Base-by-base conservation (phyloP, 2,329 filamentous ascomycete genomes). In the Dactylellina cionopaga region DNA sequence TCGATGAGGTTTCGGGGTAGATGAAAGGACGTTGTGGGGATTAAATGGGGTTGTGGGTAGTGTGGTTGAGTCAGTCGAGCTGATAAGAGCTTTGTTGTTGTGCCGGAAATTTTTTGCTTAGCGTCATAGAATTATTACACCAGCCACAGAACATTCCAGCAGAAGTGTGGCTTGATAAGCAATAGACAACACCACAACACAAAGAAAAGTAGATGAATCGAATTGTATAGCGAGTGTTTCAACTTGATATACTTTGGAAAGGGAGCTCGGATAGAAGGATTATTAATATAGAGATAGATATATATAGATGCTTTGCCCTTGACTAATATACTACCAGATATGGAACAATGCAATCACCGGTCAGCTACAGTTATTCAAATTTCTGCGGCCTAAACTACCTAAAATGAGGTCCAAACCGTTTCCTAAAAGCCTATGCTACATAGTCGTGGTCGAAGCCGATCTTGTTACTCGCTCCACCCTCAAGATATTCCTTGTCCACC, bases 41-140 rank as follows among this genome's bases (percentile, higher is more conserved):
- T 22, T 55, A 13, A 41, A 55, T 56, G 37, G 27, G 17, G 33
- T 51, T 24, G 19, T 41, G 49, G 22, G 25, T 39, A 35, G 19
- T 19, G 60, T 25, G 51, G 59, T 72, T 72, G 68, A 72, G 68
- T 72, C 68, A 72, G 41, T 65, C 35, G 51, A 63, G 66, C 66
- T 65, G 68, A 72, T 72, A 72, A 72, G 68, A 63, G 51, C 59
- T 72, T 72, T 64, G 58, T 64, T 72, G 59, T 60, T 49, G 58
- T 54, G 63, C 52, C 24, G 46, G 55, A 72, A 72, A 65, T 72
- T 72, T 72, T 72, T 65, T 69, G 46, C 46, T 59, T 64, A 65
- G 68, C 41, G 65, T 55, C 65, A 70, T 37, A 10, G 22, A n/a
- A n/a, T 22, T 22, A 24, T n/a, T n/a, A 6, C 49, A 49, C 60